Evolutionary conservation across 179 eudicot genomes (phyloP), one percentile per base, ranked within the genome.

Genomic region (Beta macrorhiza): DNA sequence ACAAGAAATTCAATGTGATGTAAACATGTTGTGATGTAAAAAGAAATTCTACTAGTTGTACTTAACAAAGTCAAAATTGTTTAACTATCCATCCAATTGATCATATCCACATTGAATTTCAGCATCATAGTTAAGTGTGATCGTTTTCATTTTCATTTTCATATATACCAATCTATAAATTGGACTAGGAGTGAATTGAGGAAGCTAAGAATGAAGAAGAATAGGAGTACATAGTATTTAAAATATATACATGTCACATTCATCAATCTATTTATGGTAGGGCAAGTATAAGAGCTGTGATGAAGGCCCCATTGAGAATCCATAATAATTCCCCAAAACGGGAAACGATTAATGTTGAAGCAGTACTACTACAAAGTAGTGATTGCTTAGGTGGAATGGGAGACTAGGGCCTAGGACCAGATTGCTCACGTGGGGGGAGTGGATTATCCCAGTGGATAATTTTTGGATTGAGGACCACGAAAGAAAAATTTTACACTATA

Each of bases 401-500:
- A 22, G 56, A 72, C 44, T 72, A 70, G 45, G 71, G 29, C 22
- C 55, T 12, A 17, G 76, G 59, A 72, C 76, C 76, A 49, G 42
- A n/a, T 72, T 49, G 56, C 76, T 72, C 76, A 72, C 76, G 76
- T 72, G 76, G 76, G 47, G 73, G 73, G 45, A 67, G 70, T 65
- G 44, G 14, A 65, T 65, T 65, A 65, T 29, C 45, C 45, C 13
- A 47, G 76, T 72, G 76, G 76, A 72, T 72, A 49, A 20, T 49
- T 49, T 49, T 72, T 49, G 76, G 76, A 51, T 69, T 69, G 52
- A 69, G 73, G 73, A 69, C 52, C 73, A 69, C 73, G 11, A 69
- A 42, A 15, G 20, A 42, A 68, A 20, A 32, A 63, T n/a, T 8
- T 22, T 63, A 20, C 20, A 11, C 69, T 64, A 25, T 10, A 22